Evolutionary conservation across 495 filamentous ascomycete species (phyloP), one percentile per base, ranked within the genome.

Genomic region (Pseudotulostoma volvatum): DNA sequence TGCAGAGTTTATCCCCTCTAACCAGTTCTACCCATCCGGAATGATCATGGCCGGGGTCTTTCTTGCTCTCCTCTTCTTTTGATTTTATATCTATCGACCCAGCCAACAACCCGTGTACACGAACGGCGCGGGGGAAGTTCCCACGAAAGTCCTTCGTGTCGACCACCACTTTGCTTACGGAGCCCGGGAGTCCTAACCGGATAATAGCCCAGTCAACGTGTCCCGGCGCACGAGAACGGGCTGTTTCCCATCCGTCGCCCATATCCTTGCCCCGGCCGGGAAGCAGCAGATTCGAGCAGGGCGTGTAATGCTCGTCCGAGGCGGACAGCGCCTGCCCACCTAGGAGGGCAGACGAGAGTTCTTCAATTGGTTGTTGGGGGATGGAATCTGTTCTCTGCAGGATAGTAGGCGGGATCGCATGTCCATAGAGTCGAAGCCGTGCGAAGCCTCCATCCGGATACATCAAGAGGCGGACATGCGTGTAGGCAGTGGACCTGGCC

Each of bases 231-330:
- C 87, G 60, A 20, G 78, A 84, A 28, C 87, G 71, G 38, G 79
- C 76, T 8, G 86, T 95, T 60, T 95, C 86, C 86, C 87, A 95
- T 2, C 87, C 87, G 55, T 93, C 86, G 20, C 85, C 81, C 85
- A 93, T 93, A 57, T 95, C 78, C 52, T 78, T 74, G 4, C 87
- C 87, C 18, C 87, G 67, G 1, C 85, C 85, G 2, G 87, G 86
- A 9, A 93, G 63, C 9, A 93, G 70, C 33, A 93, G 56, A 55
- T 95, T 93, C 42, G 78, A 75, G 53, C 77, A 81, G 7, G 74
- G 77, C 2, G 86, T 83, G 52, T 81, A 95, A 54, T 93, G 85
- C 58, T 93, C 73, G 51, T 93, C 83, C 28, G 77, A 87, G 48
- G 79, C 85, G 0, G 66, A 67, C 2, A 84, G 60, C 2, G 78